These are phyloP conservation scores for Suhomyces anneliseae DNA, from an alignment of 1,139 yeast genomes.

Conservation along the genomic window DNA sequence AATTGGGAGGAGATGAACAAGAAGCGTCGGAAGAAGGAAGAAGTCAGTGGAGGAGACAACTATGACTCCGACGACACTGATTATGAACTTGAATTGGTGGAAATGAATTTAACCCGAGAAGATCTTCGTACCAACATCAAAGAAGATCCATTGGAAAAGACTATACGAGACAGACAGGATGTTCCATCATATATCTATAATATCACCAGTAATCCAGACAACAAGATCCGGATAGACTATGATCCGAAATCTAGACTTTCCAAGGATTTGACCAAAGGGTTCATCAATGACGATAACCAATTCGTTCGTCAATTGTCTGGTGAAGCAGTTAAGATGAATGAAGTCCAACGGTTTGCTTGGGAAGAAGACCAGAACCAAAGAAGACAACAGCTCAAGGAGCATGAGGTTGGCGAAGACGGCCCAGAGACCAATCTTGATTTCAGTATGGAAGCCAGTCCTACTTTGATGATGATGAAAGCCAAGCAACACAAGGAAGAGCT, in stretches of 20 bases:
- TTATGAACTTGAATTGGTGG: slow-evolving; percentile 49
- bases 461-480: slow-evolving; percentile 49
- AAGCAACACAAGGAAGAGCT: slow-evolving; percentile 32
- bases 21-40: slow-evolving; percentile 15
- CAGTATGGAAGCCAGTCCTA: slow-evolving; percentile 60
- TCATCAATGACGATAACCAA: slow-evolving; percentile 48
- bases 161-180: slow-evolving; percentile 52
- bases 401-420: neutral
- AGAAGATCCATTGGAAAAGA: slow-evolving; percentile 37
- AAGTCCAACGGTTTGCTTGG: slow-evolving; percentile 56
- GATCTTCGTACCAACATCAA: slow-evolving; percentile 31
- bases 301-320: slow-evolving; percentile 55
- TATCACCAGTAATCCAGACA: slow-evolving; percentile 29
- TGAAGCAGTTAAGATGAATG: slow-evolving; percentile 51
- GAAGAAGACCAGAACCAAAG: slow-evolving; percentile 28
- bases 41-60: slow-evolving; percentile 14
- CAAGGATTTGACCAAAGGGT: slow-evolving; percentile 47
- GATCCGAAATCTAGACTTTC: slow-evolving; percentile 60
- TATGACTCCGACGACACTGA: slow-evolving; percentile 49
- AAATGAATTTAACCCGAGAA: slow-evolving; percentile 38
- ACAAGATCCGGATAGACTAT: slow-evolving; percentile 33
- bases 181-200: slow-evolving; percentile 51
- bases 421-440: slow-evolving; percentile 40
- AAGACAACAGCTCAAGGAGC: slow-evolving; percentile 16
- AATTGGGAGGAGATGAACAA: slow-evolving; percentile 44